Conservation (phyloP, 306 rosid species). For the Vigna radiata region DNA sequence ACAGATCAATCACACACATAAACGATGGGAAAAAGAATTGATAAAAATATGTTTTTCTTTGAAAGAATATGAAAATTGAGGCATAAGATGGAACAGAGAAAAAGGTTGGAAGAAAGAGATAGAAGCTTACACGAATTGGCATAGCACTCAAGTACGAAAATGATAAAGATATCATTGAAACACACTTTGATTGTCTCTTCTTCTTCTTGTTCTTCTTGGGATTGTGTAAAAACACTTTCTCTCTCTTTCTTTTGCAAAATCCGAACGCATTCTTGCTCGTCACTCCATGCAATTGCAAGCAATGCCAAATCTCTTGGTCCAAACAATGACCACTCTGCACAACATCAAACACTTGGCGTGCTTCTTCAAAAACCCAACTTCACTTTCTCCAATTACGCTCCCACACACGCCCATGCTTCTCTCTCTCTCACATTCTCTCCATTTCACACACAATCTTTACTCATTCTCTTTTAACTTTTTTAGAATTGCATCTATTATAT, state of each 20-base stretch:
- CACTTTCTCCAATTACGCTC: constrained; percentile 40
- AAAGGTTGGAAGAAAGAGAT: constrained; percentile 40
- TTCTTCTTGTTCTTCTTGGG: constrained; percentile 50
- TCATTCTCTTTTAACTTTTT: background rate
- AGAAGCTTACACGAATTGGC: constrained; percentile 41
- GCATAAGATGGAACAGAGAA: constrained; percentile 28
- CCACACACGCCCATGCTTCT: background rate
- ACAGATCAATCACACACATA: no score
- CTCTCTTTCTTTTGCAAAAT: constrained; percentile 46
- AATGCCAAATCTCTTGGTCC: constrained; percentile 58
- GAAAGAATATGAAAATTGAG: no score
- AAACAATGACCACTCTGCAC: constrained; percentile 55
- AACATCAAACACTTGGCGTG: constrained; percentile 59
- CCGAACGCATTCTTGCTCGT: constrained; percentile 43
- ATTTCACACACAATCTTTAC: constrained; percentile 47
- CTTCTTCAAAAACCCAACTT: constrained; percentile 60
- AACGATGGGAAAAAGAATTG: no score
- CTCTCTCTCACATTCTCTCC: constrained; percentile 61
- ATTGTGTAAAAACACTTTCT: constrained; percentile 44
- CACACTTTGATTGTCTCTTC: constrained; percentile 62
- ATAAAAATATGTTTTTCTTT: no score
- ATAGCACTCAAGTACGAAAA: constrained; percentile 49
- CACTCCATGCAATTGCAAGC: constrained; percentile 37
- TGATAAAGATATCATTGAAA: constrained; percentile 64
- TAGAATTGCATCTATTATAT: no score